Evolutionary conservation across 345 rosid species (phyloP).

Genomic region (Salix dunnii): DNA sequence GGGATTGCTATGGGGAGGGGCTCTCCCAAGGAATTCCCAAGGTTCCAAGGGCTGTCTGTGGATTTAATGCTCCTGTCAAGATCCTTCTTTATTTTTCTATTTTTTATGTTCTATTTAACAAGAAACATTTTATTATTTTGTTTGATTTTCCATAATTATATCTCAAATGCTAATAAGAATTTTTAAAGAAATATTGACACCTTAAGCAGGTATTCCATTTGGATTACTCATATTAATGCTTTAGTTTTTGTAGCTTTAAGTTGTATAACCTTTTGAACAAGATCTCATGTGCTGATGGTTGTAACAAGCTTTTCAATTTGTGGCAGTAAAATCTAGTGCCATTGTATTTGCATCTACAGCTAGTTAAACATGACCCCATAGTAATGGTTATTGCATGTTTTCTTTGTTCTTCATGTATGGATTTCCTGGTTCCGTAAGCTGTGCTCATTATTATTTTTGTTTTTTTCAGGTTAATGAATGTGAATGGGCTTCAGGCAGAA

Average conservation of each 20-base stretch:
- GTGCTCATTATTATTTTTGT: not conserved
- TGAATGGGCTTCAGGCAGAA: conserved; percentile 59
- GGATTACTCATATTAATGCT: not conserved
- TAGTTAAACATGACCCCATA: not conserved
- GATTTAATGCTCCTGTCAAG: not conserved
- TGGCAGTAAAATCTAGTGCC: not conserved
- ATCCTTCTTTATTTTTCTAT: not conserved
- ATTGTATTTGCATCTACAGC: not conserved
- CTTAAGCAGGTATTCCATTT: not conserved
- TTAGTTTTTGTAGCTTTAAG: not conserved
- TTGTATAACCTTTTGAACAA: not conserved
- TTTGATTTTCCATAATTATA: not conserved
- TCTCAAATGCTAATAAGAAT: too few species aligned
- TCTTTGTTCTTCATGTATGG: not conserved
- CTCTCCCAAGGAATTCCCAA: not conserved
- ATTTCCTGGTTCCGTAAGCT: not conserved
- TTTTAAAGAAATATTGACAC: not conserved
- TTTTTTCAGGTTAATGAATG: conserved; percentile 68
- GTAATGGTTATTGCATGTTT: not conserved
- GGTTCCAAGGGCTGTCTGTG: not conserved
- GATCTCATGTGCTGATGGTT: not conserved
- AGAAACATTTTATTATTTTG: not conserved
- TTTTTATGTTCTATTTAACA: not conserved
- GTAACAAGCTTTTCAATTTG: not conserved
- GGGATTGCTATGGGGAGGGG: not conserved